Percentiles rank a stretch among this genome's conserved stretches.
Conservation (phyloP, 176 grass and related monocot species). For the Aechmea fasciata region DNA sequence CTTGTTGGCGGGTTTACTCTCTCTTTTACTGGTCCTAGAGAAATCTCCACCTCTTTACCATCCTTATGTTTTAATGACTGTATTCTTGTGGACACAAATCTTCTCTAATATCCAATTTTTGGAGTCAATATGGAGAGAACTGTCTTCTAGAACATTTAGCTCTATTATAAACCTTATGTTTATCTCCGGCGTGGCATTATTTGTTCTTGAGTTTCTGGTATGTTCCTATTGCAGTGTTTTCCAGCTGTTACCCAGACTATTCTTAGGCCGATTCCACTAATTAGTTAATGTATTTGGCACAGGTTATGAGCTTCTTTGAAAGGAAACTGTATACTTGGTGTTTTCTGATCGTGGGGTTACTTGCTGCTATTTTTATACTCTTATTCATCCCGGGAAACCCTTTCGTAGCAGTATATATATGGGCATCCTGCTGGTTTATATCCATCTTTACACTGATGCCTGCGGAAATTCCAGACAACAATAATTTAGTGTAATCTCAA, state of each 20-base stretch:
- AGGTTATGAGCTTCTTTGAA: conserved; percentile 94
- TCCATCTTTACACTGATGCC: conserved; percentile 97
- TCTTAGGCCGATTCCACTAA: background rate
- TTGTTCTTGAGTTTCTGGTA: conserved; percentile 89
- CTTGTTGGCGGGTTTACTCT: conserved; percentile 52
- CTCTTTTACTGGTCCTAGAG: conserved; percentile 63
- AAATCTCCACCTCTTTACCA: conserved; percentile 87
- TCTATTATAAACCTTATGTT: conserved; percentile 57
- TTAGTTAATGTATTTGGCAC: conserved; percentile 25
- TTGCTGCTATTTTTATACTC: conserved; percentile 35
- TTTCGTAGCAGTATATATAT: conserved; percentile 51
- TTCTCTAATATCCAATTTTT: conserved; percentile 54
- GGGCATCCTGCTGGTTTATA: conserved; percentile 74
- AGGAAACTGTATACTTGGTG: conserved; percentile 87
- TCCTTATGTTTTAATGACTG: conserved; percentile 78
- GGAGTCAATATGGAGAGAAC: conserved; percentile 48
- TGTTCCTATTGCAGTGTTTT: background rate
- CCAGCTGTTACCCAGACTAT: background rate
- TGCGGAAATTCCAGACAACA: conserved; percentile 97
- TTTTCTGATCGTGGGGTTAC: conserved; percentile 64
- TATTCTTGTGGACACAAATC: conserved; percentile 89
- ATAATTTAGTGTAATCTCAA: conserved; percentile 61
- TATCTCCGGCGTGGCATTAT: conserved; percentile 42
- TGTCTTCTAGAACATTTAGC: conserved; percentile 46
- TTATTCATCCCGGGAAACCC: conserved; percentile 43